A percentile compares a stretch with the other conserved stretches of the same genome.
Evolutionary conservation across 2,329 filamentous ascomycete species (phyloP).

Genomic region (Didymella pinodella): DNA sequence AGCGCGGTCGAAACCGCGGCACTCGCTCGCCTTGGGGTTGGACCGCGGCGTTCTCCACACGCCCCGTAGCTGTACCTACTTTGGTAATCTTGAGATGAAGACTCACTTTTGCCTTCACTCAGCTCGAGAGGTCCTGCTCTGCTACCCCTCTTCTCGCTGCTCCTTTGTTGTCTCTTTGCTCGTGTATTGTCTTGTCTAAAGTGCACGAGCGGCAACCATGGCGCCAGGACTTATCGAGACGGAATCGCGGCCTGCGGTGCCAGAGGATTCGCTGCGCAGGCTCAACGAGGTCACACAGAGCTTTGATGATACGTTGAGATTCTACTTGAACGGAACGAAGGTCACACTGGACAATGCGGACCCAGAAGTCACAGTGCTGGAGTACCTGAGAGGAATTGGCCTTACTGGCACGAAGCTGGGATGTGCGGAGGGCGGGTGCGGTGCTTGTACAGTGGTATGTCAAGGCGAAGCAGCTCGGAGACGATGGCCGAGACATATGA

Average conservation of each 20-base stretch:
- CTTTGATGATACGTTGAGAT: conserved; percentile 87
- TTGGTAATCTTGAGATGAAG: conserved; percentile 7
- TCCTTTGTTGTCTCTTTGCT: not conserved
- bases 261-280: conserved; percentile 54
- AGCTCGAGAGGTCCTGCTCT: not conserved
- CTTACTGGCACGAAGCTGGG: conserved; percentile 96
- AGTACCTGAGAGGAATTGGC: conserved; percentile 91
- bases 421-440: conserved; percentile 95
- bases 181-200: not conserved
- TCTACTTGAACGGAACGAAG: conserved; percentile 94
- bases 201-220: conserved; percentile 52
- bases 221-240: conserved; percentile 64
- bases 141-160: not conserved
- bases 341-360: conserved; percentile 86
- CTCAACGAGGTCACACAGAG: conserved; percentile 72
- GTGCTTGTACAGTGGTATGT: conserved; percentile 87
- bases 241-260: conserved; percentile 53
- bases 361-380: conserved; percentile 88
- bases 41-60: conserved; percentile 20
- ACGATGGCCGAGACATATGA: not conserved
- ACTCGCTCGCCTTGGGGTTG: not conserved
- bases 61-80: conserved; percentile 17
- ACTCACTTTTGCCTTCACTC: conserved; percentile 11
- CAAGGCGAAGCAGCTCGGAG: conserved; percentile 10
- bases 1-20: conserved; percentile 1